Base-by-base conservation (phyloP, 2,329 filamentous ascomycete genomes). In the Fusarium avenaceum region DNA sequence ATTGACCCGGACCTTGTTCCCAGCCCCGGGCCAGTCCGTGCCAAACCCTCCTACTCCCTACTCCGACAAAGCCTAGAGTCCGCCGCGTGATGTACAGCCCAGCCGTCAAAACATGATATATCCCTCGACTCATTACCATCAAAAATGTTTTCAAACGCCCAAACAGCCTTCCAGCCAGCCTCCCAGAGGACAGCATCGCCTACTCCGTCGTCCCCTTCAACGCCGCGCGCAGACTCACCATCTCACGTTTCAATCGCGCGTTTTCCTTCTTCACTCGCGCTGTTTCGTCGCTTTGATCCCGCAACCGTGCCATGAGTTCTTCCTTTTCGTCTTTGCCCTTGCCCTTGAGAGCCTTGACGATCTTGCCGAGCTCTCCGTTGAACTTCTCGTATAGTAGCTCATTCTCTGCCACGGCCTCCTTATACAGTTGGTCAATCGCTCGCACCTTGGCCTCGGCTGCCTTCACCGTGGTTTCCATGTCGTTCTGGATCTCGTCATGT, bases 351-450 rank as follows among this genome's bases (percentile, higher is more conserved):
- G 90, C 92, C 77, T 89, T 91, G 43, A 94, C 85, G 63, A 97
- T 92, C 81, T 92, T 93, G 72, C 88, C 91, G 47, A 98, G 82
- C 80, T 97, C 95, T n/a, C 89, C 87, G 74, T 97, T 97, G 83
- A 97, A 97, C 63, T 90, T 90, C 70, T 95, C 92, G 78, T 97
- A 97, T 56, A 98, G 84, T 30, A 95, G 87, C 80, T 97, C 94
- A 73, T 97, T 98, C 82, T 98, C 95, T 0, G 93, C 92, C 72
- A 90, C 93, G 17, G 90, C 88, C 75, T 97, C 93, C 69, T 93
- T 92, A 81, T 96, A 97, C 51, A 97, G 82, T 79, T 96, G 92
- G 76, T 97, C 94, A 53, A 97, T 88, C 40, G 91, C 91, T 72
- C 90, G 91, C 61, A 90, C 90, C 72, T 96, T 94, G 61, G 86